phyloP scores from a whole-genome alignment of 495 filamentous ascomycete genomes.

The Xylaria longipes region DNA sequence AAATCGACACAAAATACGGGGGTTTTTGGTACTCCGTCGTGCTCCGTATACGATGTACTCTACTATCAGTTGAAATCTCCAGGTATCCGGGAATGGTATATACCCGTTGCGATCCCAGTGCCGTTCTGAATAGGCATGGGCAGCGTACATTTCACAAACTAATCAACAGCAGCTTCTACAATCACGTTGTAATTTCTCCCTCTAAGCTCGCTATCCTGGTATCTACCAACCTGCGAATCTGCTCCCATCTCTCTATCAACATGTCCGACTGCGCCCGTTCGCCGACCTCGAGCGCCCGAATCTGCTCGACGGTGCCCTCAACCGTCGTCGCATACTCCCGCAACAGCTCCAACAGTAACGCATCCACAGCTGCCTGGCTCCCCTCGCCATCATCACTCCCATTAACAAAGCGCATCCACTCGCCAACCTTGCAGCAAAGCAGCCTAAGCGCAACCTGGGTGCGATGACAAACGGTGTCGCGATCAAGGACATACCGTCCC shows the following conservation, averaged over 20 bases:
- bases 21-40: neutral
- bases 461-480: slow-evolving; percentile 68
- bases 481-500: slow-evolving; percentile 71
- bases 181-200: slow-evolving; percentile 11
- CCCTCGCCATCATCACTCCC: slow-evolving; percentile 46
- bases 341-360: slow-evolving; percentile 36
- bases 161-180: neutral
- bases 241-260: slow-evolving; percentile 58
- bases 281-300: slow-evolving; percentile 41
- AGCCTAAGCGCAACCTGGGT: slow-evolving; percentile 72
- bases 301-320: slow-evolving; percentile 43
- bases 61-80: neutral
- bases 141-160: neutral
- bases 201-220: slow-evolving; percentile 31
- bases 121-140: neutral
- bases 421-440: slow-evolving; percentile 40
- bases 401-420: slow-evolving; percentile 49
- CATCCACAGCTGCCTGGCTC: slow-evolving; percentile 41
- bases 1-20: neutral
- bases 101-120: neutral
- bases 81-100: neutral
- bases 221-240: slow-evolving; percentile 54
- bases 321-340: slow-evolving; percentile 39
- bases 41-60: neutral
- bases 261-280: slow-evolving; percentile 39